Evolutionary conservation across 257 asterid species (phyloP).

Genomic region (Solanum acaule): DNA sequence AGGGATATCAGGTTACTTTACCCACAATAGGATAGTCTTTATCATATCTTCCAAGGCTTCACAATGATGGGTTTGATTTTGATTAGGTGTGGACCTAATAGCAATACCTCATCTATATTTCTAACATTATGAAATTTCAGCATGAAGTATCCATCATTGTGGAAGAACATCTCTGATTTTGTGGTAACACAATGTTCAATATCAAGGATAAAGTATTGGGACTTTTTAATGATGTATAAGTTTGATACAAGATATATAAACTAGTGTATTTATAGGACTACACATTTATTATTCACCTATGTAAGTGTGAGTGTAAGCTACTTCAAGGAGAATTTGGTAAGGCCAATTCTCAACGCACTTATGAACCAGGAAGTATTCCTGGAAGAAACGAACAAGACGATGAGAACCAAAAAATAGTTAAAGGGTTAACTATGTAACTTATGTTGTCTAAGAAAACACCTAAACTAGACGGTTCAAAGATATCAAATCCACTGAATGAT

Average conservation of each 20-base stretch:
- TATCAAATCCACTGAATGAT: background rate
- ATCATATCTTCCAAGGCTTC: background rate
- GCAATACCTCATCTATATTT: background rate
- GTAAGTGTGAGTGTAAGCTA: background rate
- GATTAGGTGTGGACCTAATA: background rate
- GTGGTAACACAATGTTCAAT: background rate
- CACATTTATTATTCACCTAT: background rate
- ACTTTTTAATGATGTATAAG: background rate
- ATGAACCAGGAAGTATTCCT: background rate
- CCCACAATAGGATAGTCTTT: background rate
- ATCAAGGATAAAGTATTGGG: background rate
- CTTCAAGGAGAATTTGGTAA: too few relatives aligned
- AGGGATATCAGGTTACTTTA: background rate
- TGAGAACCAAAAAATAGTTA: background rate
- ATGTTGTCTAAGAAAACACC: background rate
- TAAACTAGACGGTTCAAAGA: background rate
- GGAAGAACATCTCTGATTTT: background rate
- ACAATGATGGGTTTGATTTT: too few relatives aligned
- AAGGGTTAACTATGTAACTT: background rate
- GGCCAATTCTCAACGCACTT: too few relatives aligned
- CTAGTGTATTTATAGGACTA: background rate
- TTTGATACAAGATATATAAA: background rate
- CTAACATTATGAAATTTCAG: too few relatives aligned
- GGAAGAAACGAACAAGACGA: background rate
- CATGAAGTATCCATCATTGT: background rate